Conservation (phyloP, 164 flowering plant genomes). For the Tinospora cordifolia region DNA sequence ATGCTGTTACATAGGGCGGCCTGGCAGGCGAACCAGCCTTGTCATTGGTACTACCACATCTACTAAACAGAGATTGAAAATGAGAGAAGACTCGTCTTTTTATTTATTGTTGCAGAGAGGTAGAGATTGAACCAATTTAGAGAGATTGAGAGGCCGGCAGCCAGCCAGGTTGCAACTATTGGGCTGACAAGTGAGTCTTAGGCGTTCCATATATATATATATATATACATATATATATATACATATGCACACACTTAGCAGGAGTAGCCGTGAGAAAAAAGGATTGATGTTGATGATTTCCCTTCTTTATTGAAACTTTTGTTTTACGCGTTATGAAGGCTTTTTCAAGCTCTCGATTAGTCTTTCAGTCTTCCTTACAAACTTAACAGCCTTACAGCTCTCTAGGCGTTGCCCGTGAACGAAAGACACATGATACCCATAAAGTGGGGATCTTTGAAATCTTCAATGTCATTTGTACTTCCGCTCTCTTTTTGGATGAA, state of each 20-base stretch:
- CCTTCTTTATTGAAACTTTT: background rate
- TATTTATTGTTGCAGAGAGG: background rate
- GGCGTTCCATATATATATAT: background rate
- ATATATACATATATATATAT: background rate
- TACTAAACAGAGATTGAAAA: no score
- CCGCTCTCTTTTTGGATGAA: no score
- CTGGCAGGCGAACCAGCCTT: background rate
- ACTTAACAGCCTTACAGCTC: background rate
- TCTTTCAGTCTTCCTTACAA: slow-evolving; percentile 1
- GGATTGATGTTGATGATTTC: background rate
- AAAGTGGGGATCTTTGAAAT: background rate
- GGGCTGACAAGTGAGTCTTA: background rate
- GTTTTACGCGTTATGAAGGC: background rate
- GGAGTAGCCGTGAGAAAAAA: no score
- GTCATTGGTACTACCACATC: no score
- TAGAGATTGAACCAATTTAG: background rate
- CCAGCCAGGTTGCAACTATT: background rate
- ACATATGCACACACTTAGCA: background rate
- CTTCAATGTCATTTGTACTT: no score
- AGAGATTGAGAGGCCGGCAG: background rate
- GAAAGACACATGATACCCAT: background rate
- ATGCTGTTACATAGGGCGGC: background rate
- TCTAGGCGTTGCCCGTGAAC: background rate
- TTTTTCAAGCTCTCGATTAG: slow-evolving; percentile 2
- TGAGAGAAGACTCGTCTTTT: no score